These are phyloP conservation scores for Diaporthe velutina DNA, from an alignment of 2,329 filamentous ascomycete genomes.

Conservation along the genomic window DNA sequence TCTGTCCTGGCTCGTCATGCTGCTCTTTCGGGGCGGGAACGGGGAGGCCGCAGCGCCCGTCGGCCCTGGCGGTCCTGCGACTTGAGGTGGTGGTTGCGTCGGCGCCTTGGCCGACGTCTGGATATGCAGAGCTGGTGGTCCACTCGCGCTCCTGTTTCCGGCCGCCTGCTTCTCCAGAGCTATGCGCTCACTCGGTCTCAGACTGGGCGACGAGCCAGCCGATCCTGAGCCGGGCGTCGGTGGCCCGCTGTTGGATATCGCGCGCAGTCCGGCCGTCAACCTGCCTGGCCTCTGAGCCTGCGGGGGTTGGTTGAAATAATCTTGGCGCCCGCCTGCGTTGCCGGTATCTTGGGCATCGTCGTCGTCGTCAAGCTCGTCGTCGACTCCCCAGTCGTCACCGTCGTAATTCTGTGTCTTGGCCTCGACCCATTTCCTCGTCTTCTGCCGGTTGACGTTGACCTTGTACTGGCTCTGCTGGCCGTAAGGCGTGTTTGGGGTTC, in stretches of 20 bases:
- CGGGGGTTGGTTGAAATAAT: conserved; percentile 29
- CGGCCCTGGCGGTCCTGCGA: conserved; percentile 21
- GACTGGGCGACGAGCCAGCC: conserved; percentile 33
- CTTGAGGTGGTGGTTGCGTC: conserved; percentile 20
- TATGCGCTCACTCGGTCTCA: conserved; percentile 38
- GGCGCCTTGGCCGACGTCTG: conserved; percentile 39
- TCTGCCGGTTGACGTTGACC: conserved; percentile 87
- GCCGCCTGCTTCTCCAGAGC: conserved; percentile 38
- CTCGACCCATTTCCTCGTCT: conserved; percentile 96
- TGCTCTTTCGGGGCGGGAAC: conserved; percentile 74
- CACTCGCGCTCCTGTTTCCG: conserved; percentile 41
- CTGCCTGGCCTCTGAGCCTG: conserved; percentile 38
- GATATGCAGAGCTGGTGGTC: conserved; percentile 42
- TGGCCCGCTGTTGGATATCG: conserved; percentile 33
- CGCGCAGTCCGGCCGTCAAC: conserved; percentile 36
- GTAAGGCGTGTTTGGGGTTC: conserved; percentile 43
- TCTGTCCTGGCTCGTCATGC: conserved; percentile 63
- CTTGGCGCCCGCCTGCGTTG: conserved; percentile 38
- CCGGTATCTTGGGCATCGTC: conserved; percentile 63
- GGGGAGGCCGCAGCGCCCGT: conserved; percentile 48
- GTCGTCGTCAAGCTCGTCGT: conserved; percentile 74
- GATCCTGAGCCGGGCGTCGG: conserved; percentile 34
- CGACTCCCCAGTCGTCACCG: conserved; percentile 90
- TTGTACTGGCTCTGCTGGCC: conserved; percentile 68
- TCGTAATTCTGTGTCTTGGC: conserved; percentile 90